phyloP scores from a whole-genome alignment of 2,329 filamentous ascomycete species.

The Hymenoscyphus salicellus region DNA sequence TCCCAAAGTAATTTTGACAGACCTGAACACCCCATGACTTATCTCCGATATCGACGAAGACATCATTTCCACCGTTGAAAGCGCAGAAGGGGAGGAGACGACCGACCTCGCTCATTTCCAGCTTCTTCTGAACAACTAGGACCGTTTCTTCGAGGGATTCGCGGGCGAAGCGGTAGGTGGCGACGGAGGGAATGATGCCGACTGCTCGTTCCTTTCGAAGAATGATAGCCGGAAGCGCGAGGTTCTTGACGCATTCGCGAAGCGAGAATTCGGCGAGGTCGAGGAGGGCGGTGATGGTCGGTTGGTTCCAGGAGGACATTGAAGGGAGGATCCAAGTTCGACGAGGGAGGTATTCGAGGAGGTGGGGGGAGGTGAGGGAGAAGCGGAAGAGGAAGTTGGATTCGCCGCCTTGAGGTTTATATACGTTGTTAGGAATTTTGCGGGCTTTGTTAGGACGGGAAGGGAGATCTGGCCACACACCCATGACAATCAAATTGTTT shows the following conservation, averaged over 20 bases:
- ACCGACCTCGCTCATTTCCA: conserved; percentile 75
- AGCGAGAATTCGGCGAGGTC: conserved; percentile 85
- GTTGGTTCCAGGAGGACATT: conserved; percentile 73
- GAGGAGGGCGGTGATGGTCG: conserved; percentile 75
- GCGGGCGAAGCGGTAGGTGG: conserved; percentile 68
- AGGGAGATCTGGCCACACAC: conserved; percentile 21
- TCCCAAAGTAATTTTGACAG: conserved; percentile 84
- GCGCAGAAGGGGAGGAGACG: conserved; percentile 81
- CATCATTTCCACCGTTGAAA: conserved; percentile 96
- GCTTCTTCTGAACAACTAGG: conserved; percentile 84
- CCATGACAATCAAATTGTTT: conserved; percentile 83
- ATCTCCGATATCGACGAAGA: conserved; percentile 98
- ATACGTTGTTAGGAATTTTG: conserved; percentile 6
- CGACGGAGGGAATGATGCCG: conserved; percentile 66
- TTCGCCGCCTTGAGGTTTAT: conserved; percentile 61
- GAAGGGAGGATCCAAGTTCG: conserved; percentile 71
- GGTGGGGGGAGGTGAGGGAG: conserved; percentile 59
- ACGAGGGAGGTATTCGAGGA: conserved; percentile 65
- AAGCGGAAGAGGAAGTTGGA: conserved; percentile 93
- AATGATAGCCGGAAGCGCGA: conserved; percentile 75
- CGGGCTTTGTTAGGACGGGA: background rate
- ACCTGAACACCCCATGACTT: conserved; percentile 94
- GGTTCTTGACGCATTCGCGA: conserved; percentile 72
- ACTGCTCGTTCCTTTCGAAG: conserved; percentile 87
- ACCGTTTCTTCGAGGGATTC: conserved; percentile 96